A percentile compares a stretch with the other conserved stretches of the same genome.
phyloP scores from a whole-genome alignment of 2,329 filamentous ascomycete species.

The Diplodia intermedia region DNA sequence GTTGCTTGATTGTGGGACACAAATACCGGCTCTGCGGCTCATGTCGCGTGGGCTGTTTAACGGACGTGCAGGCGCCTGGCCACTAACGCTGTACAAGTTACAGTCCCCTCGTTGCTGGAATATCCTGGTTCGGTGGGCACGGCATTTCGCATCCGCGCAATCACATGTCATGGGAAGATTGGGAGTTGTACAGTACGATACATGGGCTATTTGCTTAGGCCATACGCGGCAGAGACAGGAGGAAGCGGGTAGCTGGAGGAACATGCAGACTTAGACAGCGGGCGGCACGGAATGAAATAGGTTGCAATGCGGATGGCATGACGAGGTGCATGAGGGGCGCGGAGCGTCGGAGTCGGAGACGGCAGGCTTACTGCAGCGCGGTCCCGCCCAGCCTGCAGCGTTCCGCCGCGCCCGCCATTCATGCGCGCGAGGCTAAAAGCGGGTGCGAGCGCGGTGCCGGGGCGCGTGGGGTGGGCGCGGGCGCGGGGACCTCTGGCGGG shows the following conservation, averaged over 20 bases:
- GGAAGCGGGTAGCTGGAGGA: not conserved
- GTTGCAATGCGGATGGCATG: slow-evolving; percentile 12
- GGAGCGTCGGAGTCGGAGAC: not conserved
- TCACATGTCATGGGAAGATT: slow-evolving; percentile 29
- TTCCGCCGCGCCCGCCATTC: slow-evolving; percentile 23
- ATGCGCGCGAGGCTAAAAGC: slow-evolving; percentile 21
- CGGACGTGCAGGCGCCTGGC: slow-evolving; percentile 14
- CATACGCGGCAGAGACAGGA: not conserved
- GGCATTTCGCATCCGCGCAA: slow-evolving; percentile 26
- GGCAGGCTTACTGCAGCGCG: slow-evolving; percentile 23
- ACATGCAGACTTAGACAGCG: slow-evolving; percentile 4
- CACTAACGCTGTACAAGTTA: slow-evolving; percentile 14
- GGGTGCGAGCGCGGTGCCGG: slow-evolving; percentile 12
- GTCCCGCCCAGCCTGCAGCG: slow-evolving; percentile 19
- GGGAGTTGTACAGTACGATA: not conserved
- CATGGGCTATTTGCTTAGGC: slow-evolving; percentile 6
- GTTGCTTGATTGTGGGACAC: slow-evolving; percentile 10
- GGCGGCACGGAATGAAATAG: slow-evolving; percentile 16
- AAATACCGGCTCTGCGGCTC: slow-evolving; percentile 12
- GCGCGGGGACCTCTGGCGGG: not conserved
- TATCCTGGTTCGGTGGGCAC: slow-evolving; percentile 11
- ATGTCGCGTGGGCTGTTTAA: slow-evolving; percentile 18
- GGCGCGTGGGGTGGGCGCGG: not conserved
- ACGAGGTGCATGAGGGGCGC: not conserved
- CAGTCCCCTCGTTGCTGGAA: slow-evolving; percentile 5